Base-by-base conservation (phyloP, 2,329 filamentous ascomycete species). In the Chalaropsis ovoidea region DNA sequence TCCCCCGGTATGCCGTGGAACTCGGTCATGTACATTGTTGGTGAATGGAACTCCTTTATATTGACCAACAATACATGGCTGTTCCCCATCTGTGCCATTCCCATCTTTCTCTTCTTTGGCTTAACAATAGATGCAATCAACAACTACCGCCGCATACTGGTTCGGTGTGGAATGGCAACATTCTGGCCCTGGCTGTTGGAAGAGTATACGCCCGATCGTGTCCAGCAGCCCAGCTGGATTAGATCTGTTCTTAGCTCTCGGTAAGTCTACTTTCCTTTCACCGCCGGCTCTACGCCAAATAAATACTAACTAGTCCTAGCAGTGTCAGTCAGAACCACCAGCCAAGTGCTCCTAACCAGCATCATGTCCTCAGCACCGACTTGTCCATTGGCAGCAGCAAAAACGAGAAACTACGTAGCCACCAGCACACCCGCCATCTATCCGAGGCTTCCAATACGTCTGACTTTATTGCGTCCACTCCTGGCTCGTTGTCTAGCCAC, bases 71-170 rank as follows among this genome's bases (percentile, higher is more conserved):
- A 76, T 67, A 75, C 74, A 64, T 85, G 80, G 73, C 75, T 83
- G 22, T 68, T 76, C 24, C 79, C 82, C 64, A 62, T 80, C 1
- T 77, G 80, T 1, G 74, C 76, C 3, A 70, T 80, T 0, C 75
- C 78, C 60, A 76, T 84, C 61, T 80, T 83, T 52, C 52, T 77
- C 39, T 82, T 82, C 72, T 85, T 84, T 65, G 82, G 82, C 58
- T 77, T 77, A 67, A 82, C 79, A n/a, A 76, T 76, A 31, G 81
- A 84, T 39, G 80, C 80, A 11, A 73, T 78, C 67, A 80, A 80
- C 66, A 74, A 74, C 63, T 84, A 84, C 71, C 75, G 80, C 22
- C 63, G 68, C 1, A 69, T 71, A 5, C 69, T 79, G 5, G 70
- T 81, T 5, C 68, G 67, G 7, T 2, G 79, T 31, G 78, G 80